Evolutionary conservation across 345 rosid species (phyloP).

Genomic region (Eucalyptus erythrocorys): DNA sequence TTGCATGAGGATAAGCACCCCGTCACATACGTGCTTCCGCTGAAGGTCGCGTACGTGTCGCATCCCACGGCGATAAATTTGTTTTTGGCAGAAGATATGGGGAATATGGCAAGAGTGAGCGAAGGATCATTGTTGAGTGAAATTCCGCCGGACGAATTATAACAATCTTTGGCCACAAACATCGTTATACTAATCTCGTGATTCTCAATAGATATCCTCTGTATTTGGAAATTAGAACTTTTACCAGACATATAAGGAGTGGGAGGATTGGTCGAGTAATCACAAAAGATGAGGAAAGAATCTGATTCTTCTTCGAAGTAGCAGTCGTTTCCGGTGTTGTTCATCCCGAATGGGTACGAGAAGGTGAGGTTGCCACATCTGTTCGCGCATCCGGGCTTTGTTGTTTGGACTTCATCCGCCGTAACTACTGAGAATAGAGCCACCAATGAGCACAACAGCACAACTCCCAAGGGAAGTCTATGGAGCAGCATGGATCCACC

Average conservation of each 20-base stretch:
- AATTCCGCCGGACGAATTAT: too few relatives aligned
- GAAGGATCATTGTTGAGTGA: too few relatives aligned
- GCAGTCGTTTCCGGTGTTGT: neutral
- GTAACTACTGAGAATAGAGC: neutral
- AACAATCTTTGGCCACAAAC: too few relatives aligned
- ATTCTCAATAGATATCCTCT: neutral
- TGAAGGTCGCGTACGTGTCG: neutral
- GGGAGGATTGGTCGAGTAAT: accelerated
- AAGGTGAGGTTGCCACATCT: too few relatives aligned
- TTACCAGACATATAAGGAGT: neutral
- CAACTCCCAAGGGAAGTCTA: neutral
- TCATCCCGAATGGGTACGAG: too few relatives aligned
- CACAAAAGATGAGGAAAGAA: neutral
- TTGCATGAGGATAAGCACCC: neutral
- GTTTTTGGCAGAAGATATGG: neutral
- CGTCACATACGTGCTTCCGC: neutral
- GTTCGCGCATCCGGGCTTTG: too few relatives aligned
- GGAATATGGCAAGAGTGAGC: neutral
- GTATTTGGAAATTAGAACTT: neutral
- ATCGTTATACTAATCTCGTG: neutral
- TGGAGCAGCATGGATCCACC: neutral
- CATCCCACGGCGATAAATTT: neutral
- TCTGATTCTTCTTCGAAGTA: neutral
- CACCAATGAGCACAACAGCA: neutral
- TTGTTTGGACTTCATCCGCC: too few relatives aligned